Evolutionary conservation across 1,284 basidiomycete species (phyloP).

Genomic region (Pholiota adiposa): DNA sequence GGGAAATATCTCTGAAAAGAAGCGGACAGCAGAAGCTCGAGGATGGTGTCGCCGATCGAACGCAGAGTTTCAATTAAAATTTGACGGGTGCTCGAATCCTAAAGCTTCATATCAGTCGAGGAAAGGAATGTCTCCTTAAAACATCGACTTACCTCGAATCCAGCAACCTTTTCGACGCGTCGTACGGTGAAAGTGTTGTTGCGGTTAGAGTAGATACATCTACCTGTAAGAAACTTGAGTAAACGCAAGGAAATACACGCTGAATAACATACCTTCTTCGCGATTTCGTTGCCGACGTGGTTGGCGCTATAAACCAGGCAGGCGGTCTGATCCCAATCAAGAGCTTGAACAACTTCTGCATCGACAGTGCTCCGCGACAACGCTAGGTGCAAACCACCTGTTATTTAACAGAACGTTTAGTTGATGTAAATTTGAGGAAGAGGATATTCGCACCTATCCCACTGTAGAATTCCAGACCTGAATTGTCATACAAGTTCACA

Average conservation of each 20-base stretch:
- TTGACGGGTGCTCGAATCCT: slow-evolving; percentile 68
- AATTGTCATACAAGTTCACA: slow-evolving; percentile 32
- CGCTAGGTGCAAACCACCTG: slow-evolving; percentile 75
- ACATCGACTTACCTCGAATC: slow-evolving; percentile 67
- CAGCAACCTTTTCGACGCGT: slow-evolving; percentile 79
- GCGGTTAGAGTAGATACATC: slow-evolving; percentile 66
- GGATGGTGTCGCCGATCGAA: slow-evolving; percentile 55
- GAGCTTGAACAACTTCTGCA: slow-evolving; percentile 59
- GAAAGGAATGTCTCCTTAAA: background rate
- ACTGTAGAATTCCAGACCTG: slow-evolving; percentile 75
- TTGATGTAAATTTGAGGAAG: slow-evolving; percentile 1
- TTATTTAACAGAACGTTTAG: slow-evolving; percentile 4
- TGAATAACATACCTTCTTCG: slow-evolving; percentile 35
- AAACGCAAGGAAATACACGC: background rate
- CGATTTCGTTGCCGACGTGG: slow-evolving; percentile 50
- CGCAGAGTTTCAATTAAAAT: slow-evolving; percentile 53
- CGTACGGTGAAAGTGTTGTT: slow-evolving; percentile 42
- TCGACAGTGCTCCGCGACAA: slow-evolving; percentile 53
- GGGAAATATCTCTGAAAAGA: slow-evolving; percentile 31
- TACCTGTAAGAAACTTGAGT: slow-evolving; percentile 40
- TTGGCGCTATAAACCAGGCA: slow-evolving; percentile 69
- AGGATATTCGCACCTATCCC: slow-evolving; percentile 64
- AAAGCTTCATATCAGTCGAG: slow-evolving; percentile 8
- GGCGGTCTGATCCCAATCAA: slow-evolving; percentile 79
- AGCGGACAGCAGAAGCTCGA: slow-evolving; percentile 63